Evolutionary conservation across 768 basidiomycete species (phyloP).

Genomic region (Termitomyces sp.): DNA sequence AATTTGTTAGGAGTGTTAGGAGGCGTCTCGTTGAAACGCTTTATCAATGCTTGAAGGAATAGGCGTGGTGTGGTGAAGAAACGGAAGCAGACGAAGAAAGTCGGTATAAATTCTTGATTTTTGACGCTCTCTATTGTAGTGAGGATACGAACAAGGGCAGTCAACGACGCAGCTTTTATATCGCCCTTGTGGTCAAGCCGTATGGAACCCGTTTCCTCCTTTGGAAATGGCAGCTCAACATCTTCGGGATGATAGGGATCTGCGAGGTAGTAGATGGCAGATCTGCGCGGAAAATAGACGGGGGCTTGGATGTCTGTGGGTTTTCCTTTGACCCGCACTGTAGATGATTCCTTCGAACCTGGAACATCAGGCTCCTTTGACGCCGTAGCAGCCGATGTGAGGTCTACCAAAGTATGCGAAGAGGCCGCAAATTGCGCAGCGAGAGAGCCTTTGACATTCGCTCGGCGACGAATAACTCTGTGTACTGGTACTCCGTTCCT

Average conservation of each 20-base stretch:
- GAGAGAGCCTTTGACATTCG: slow-evolving; percentile 9
- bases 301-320: neutral
- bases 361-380: neutral
- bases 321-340: slow-evolving; percentile 1
- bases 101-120: slow-evolving; percentile 39
- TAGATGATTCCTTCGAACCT: slow-evolving; percentile 4
- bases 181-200: slow-evolving; percentile 21
- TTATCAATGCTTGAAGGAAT: slow-evolving; percentile 33
- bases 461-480: slow-evolving; percentile 12
- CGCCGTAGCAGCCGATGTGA: neutral
- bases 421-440: slow-evolving; percentile 4
- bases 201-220: slow-evolving; percentile 17
- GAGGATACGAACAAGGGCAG: slow-evolving; percentile 40
- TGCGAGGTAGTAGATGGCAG: slow-evolving; percentile 19
- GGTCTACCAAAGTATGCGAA: slow-evolving; percentile 3
- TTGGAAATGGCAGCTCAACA: slow-evolving; percentile 23
- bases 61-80: slow-evolving; percentile 52
- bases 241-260: slow-evolving; percentile 22
- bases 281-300: slow-evolving; percentile 21
- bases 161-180: slow-evolving; percentile 29
- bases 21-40: slow-evolving; percentile 42
- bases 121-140: slow-evolving; percentile 33
- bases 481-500: slow-evolving; percentile 11
- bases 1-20: slow-evolving; percentile 21
- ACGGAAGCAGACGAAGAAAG: slow-evolving; percentile 72